Conservation (phyloP, 257 asterid species). For the Solanum ahanhuiri region DNA sequence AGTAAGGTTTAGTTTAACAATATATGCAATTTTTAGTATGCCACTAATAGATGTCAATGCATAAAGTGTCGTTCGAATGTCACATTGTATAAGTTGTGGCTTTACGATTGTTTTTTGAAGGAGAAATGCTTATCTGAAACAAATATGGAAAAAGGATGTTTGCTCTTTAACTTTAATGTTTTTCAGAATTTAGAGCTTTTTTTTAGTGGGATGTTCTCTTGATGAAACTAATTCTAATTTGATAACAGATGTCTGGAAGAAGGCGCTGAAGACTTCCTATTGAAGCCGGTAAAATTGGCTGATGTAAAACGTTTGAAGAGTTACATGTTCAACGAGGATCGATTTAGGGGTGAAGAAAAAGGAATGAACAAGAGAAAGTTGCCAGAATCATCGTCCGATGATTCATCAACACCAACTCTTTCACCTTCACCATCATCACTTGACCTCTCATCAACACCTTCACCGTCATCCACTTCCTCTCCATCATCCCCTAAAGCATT, state of each 20-base stretch:
- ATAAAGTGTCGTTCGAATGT: not conserved
- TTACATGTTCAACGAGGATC: conserved; percentile 63
- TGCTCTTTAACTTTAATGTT: not conserved
- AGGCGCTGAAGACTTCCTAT: conserved; percentile 93
- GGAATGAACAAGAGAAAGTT: conserved; percentile 59
- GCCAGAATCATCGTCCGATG: conserved; percentile 26
- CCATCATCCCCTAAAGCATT: conserved; percentile 12
- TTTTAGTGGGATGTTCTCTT: not conserved
- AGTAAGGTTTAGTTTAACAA: not conserved
- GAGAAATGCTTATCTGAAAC: not conserved
- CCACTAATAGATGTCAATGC: not conserved
- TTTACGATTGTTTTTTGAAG: not conserved
- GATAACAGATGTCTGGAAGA: conserved; percentile 75
- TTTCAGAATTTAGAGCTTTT: not conserved
- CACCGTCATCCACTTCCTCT: conserved; percentile 10
- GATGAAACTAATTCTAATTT: not conserved
- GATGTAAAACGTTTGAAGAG: conserved; percentile 74
- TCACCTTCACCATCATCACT: conserved; percentile 29
- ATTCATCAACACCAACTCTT: conserved; percentile 4
- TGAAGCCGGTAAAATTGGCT: conserved; percentile 71
- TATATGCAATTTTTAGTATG: not conserved
- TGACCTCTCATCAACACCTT: conserved; percentile 11
- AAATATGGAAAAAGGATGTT: not conserved
- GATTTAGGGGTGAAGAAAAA: conserved; percentile 14
- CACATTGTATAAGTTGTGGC: not conserved